These are phyloP conservation scores for Santalum album DNA, from an alignment of 164 flowering plant species.

Conservation along the genomic window DNA sequence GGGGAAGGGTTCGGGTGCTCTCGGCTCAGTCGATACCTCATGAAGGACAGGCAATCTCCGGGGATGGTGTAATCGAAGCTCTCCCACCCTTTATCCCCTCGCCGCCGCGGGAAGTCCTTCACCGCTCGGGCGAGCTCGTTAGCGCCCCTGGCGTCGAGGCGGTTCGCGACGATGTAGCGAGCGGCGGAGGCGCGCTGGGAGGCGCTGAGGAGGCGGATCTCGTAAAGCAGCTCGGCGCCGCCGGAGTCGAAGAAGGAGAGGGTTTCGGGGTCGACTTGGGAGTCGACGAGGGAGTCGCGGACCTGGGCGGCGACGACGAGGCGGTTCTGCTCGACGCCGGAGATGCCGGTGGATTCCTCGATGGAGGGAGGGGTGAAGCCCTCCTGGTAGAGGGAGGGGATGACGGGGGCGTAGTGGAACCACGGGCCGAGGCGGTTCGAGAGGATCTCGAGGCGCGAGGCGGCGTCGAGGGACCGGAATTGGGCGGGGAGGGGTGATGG, in stretches of 20 bases:
- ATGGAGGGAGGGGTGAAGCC: slow-evolving; percentile 62
- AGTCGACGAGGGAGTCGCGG: slow-evolving; percentile 47
- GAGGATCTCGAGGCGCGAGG: slow-evolving; percentile 45
- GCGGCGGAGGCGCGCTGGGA: slow-evolving; percentile 54
- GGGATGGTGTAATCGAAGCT: slow-evolving; percentile 39
- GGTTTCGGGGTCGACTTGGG: slow-evolving; percentile 30
- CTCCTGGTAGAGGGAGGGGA: slow-evolving; percentile 47
- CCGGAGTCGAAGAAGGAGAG: slow-evolving; percentile 45
- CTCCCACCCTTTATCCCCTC: slow-evolving; percentile 59
- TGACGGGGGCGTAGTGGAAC: slow-evolving; percentile 79
- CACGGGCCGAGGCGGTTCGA: slow-evolving; percentile 73
- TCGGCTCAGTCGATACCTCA: slow-evolving; percentile 52
- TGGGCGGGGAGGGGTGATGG: slow-evolving; percentile 57
- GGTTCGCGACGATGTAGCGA: slow-evolving; percentile 19
- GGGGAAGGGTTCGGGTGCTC: slow-evolving; percentile 45
- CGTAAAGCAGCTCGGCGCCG: slow-evolving; percentile 66
- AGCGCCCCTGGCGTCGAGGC: slow-evolving; percentile 37
- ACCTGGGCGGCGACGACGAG: slow-evolving; percentile 69
- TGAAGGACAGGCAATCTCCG: slow-evolving; percentile 69
- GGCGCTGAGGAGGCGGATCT: slow-evolving; percentile 52
- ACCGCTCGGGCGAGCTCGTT: slow-evolving; percentile 74
- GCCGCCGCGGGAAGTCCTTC: slow-evolving; percentile 71
- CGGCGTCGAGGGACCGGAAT: slow-evolving; percentile 41
- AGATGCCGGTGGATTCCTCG: slow-evolving; percentile 80
- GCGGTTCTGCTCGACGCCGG: slow-evolving; percentile 79